A percentile compares a stretch with the other conserved stretches of the same genome.
Conservation (phyloP, 2,329 filamentous ascomycete species). For the Onygenales sp. region DNA sequence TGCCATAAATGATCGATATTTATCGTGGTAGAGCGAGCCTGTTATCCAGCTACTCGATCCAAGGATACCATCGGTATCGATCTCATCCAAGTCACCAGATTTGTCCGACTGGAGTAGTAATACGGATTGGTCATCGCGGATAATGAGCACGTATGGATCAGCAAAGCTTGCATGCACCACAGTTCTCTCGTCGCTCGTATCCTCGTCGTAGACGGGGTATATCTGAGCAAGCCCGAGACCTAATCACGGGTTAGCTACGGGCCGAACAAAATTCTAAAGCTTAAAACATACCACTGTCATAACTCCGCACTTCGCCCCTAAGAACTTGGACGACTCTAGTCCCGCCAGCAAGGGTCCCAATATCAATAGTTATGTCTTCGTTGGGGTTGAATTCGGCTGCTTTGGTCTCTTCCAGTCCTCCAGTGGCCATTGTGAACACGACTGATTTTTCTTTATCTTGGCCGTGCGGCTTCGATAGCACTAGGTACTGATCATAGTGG, state of each 20-base stretch:
- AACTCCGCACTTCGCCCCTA: conserved; percentile 77
- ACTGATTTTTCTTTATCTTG: conserved; percentile 65
- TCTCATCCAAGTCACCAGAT: conserved; percentile 75
- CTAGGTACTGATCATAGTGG: conserved; percentile 65
- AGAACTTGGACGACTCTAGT: conserved; percentile 80
- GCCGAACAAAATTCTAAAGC: background rate
- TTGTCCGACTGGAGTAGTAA: conserved; percentile 71
- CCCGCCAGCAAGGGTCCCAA: conserved; percentile 71
- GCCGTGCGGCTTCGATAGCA: conserved; percentile 61
- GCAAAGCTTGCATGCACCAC: conserved; percentile 73
- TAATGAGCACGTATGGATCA: conserved; percentile 74
- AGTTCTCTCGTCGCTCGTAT: conserved; percentile 65
- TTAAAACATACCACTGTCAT: conserved; percentile 65
- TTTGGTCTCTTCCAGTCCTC: conserved; percentile 63
- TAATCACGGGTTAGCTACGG: conserved; percentile 24
- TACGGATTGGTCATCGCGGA: conserved; percentile 74
- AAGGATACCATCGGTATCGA: conserved; percentile 53
- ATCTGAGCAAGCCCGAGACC: conserved; percentile 86
- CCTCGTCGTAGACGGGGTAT: conserved; percentile 83
- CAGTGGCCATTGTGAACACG: conserved; percentile 65
- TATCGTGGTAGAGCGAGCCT: conserved; percentile 73
- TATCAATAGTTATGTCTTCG: conserved; percentile 76
- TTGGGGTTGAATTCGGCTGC: conserved; percentile 88
- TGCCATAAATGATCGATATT: conserved; percentile 44
- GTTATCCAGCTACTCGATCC: conserved; percentile 66